Evolutionary conservation across 352 stramenopile species (phyloP).

Genomic region (Pythium pyrilobum): DNA sequence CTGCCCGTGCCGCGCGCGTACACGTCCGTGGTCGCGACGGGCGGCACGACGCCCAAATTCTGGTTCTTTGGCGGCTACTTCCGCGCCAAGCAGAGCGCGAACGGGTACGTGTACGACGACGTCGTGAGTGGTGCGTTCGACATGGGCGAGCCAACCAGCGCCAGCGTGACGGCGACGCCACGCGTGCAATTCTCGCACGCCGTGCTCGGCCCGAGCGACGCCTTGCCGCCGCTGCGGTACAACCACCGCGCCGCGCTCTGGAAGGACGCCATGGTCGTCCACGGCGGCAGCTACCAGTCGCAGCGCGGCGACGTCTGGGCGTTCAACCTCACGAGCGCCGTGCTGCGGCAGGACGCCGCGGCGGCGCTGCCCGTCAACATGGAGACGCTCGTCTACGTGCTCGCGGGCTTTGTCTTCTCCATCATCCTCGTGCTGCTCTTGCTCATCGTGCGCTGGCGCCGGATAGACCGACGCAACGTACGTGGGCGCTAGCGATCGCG

Average conservation of each 20-base stretch:
- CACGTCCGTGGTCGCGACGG: constrained; percentile 46
- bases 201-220: constrained; percentile 3
- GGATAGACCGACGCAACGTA: constrained; percentile 57
- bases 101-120: constrained; percentile 70
- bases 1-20: constrained; percentile 40
- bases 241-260: constrained; percentile 56
- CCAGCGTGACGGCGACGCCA: neutral
- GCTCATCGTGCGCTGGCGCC: constrained; percentile 62
- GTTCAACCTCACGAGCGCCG: constrained; percentile 52
- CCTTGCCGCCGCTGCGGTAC: constrained; percentile 49
- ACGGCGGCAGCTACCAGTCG: constrained; percentile 68
- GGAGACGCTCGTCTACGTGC: constrained; percentile 67
- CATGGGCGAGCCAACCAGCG: constrained; percentile 13
- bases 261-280: constrained; percentile 51
- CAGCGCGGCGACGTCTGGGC: constrained; percentile 64
- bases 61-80: constrained; percentile 81
- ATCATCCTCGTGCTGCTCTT: constrained; percentile 51
- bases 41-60: constrained; percentile 26
- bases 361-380: constrained; percentile 39
- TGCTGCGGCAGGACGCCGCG: constrained; percentile 18
- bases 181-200: constrained; percentile 27
- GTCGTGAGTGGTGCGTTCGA: constrained; percentile 30
- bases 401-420: constrained; percentile 58
- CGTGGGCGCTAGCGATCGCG: no score
- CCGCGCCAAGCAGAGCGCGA: constrained; percentile 39